Conservation (phyloP, 2,329 filamentous ascomycete genomes). For the Ophiocordyceps camponoti-rufipedis region DNA sequence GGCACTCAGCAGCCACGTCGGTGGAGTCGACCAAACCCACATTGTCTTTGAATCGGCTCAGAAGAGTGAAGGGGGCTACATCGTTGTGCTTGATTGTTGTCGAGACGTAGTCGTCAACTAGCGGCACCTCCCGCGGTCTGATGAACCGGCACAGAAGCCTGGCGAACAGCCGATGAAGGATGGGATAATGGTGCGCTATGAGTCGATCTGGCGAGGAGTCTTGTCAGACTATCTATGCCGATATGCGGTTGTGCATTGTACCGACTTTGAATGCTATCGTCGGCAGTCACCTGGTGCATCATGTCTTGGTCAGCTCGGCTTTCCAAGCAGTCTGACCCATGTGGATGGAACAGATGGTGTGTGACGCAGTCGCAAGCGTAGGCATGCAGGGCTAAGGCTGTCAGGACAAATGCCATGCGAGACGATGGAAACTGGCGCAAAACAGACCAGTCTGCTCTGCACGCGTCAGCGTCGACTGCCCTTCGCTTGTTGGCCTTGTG, state of each 20-base stretch:
- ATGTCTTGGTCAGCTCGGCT: constrained; percentile 38
- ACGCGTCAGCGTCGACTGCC: constrained; percentile 3
- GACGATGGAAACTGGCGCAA: neutral
- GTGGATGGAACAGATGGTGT: constrained; percentile 50
- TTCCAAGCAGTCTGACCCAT: constrained; percentile 41
- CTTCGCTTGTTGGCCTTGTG: neutral
- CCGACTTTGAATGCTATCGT: constrained; percentile 48
- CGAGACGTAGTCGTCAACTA: constrained; percentile 41
- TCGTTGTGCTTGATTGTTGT: constrained; percentile 26
- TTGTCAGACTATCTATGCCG: constrained; percentile 2
- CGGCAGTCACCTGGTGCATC: constrained; percentile 51
- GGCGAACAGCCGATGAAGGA: constrained; percentile 27
- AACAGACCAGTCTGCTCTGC: constrained; percentile 12
- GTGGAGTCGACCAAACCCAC: constrained; percentile 25
- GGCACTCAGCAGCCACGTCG: constrained; percentile 47
- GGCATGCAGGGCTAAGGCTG: constrained; percentile 30
- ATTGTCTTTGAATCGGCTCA: constrained; percentile 38
- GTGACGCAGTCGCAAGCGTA: constrained; percentile 54
- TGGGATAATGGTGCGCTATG: constrained; percentile 36
- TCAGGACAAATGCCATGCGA: constrained; percentile 4
- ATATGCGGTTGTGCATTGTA: neutral
- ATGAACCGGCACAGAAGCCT: constrained; percentile 27
- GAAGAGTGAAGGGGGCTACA: constrained; percentile 34
- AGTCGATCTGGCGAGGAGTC: constrained; percentile 29
- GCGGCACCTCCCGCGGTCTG: constrained; percentile 36